Conservation (phyloP, 139 green algal species). For the Tetradesmus lagerheimii region DNA sequence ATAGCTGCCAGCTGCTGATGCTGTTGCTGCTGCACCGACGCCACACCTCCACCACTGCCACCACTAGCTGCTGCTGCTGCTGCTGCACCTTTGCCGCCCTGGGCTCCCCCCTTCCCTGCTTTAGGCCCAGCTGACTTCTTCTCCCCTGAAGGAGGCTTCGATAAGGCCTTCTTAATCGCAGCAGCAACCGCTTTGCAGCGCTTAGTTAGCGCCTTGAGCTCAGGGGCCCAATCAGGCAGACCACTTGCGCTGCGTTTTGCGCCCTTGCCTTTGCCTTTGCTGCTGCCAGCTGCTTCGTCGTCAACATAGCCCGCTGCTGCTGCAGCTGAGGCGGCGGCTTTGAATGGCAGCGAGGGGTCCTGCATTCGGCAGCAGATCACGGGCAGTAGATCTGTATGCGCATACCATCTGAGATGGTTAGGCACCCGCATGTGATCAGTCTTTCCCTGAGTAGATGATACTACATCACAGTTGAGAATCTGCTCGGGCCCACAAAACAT, state of each 20-base stretch:
- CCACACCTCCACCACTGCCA: background rate
- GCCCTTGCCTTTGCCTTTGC: slow-evolving; percentile 5
- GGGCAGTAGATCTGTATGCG: too few species aligned
- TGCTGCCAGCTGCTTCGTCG: background rate
- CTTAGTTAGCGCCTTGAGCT: slow-evolving; percentile 2
- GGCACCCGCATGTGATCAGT: too few species aligned
- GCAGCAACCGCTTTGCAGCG: slow-evolving; percentile 3
- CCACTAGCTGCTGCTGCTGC: background rate
- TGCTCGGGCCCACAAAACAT: too few species aligned
- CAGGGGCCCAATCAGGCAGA: slow-evolving; percentile 18
- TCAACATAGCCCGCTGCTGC: background rate
- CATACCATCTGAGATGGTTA: too few species aligned
- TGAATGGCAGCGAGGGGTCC: slow-evolving; percentile 36
- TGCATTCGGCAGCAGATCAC: too few species aligned
- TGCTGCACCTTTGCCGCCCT: background rate
- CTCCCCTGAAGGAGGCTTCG: background rate
- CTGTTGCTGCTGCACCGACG: background rate
- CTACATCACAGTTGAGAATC: too few species aligned
- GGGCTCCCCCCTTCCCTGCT: background rate
- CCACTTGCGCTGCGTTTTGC: background rate
- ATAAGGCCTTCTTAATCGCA: background rate
- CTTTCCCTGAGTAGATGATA: too few species aligned
- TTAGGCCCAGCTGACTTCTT: background rate
- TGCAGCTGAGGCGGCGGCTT: background rate
- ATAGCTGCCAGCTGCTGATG: slow-evolving; percentile 1